Percentiles rank a stretch among this genome's conserved stretches.
phyloP scores from a whole-genome alignment of 805 yeast species.

The Cyberlindnera suaveolens region DNA sequence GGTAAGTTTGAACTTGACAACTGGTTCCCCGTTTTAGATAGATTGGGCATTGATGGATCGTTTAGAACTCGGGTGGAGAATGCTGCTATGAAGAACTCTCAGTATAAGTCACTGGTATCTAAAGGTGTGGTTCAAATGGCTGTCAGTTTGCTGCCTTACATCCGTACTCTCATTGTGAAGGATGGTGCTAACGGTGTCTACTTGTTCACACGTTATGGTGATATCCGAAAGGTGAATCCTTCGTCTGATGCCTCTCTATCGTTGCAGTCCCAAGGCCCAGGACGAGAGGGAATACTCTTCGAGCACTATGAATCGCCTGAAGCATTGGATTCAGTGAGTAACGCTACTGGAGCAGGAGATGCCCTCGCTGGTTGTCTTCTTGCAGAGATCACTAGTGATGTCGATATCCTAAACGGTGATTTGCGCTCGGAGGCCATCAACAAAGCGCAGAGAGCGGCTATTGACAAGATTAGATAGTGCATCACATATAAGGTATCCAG shows the following conservation, averaged over 20 bases:
- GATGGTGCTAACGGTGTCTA: constrained; percentile 62
- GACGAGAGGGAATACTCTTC: constrained; percentile 39
- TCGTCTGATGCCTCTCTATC: constrained; percentile 9
- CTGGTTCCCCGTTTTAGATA: constrained; percentile 76
- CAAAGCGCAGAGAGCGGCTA: constrained; percentile 25
- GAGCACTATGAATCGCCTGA: constrained; percentile 50
- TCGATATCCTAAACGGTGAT: constrained; percentile 1
- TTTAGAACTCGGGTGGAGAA: constrained; percentile 42
- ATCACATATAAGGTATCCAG: too few species aligned
- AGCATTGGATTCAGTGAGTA: constrained; percentile 36
- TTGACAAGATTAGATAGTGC: constrained; percentile 8
- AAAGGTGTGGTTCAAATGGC: constrained; percentile 59
- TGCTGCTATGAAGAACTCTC: constrained; percentile 18
- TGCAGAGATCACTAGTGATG: constrained; percentile 4
- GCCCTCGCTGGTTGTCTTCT: constrained; percentile 63
- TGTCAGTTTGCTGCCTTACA: constrained; percentile 66
- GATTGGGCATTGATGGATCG: constrained; percentile 40
- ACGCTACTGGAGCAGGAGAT: constrained; percentile 90
- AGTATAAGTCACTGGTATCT: constrained; percentile 24
- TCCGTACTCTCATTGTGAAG: constrained; percentile 61
- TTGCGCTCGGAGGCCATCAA: constrained; percentile 6
- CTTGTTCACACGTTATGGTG: constrained; percentile 28
- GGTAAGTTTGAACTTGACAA: constrained; percentile 42
- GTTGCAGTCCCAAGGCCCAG: constrained; percentile 7
- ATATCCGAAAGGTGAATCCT: constrained; percentile 2